phyloP scores from a whole-genome alignment of 2,329 filamentous ascomycete species.

The Colletotrichum endophyticum region DNA sequence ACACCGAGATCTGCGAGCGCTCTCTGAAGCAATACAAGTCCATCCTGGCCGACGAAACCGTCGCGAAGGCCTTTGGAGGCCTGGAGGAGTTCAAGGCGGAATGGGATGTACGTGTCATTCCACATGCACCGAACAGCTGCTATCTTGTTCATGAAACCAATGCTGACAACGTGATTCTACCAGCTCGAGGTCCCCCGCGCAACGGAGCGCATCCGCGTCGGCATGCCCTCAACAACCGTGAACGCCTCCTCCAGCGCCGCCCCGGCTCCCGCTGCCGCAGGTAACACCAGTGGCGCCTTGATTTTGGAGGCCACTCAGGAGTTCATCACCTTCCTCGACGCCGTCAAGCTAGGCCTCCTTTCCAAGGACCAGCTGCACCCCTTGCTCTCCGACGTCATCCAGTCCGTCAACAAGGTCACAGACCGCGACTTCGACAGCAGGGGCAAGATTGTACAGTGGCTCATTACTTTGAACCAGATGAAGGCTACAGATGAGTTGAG shows the following conservation, averaged over 20 bases:
- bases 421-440: constrained; percentile 94
- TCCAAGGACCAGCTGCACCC: constrained; percentile 98
- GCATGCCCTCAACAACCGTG: constrained; percentile 84
- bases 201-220: constrained; percentile 89
- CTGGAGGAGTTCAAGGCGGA: constrained; percentile 89
- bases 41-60: constrained; percentile 86
- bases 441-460: constrained; percentile 97
- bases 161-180: background rate
- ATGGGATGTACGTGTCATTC: constrained; percentile 76
- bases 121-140: too few relatives aligned
- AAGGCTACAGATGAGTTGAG: constrained; percentile 89
- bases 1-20: constrained; percentile 94
- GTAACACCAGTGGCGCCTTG: constrained; percentile 63
- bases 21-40: constrained; percentile 97
- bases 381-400: constrained; percentile 91
- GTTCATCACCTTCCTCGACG: constrained; percentile 98
- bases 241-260: constrained; percentile 53
- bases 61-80: constrained; percentile 86
- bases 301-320: constrained; percentile 94
- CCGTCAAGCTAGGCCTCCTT: constrained; percentile 86
- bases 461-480: constrained; percentile 98
- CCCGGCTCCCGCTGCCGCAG: constrained; percentile 46
- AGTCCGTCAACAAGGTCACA: constrained; percentile 96
- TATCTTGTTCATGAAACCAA: too few relatives aligned
- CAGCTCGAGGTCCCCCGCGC: constrained; percentile 94